Percentiles rank a stretch among this genome's conserved stretches.
Conservation (phyloP, 805 yeast species). For the Trichomonascus vanleenenianus region DNA sequence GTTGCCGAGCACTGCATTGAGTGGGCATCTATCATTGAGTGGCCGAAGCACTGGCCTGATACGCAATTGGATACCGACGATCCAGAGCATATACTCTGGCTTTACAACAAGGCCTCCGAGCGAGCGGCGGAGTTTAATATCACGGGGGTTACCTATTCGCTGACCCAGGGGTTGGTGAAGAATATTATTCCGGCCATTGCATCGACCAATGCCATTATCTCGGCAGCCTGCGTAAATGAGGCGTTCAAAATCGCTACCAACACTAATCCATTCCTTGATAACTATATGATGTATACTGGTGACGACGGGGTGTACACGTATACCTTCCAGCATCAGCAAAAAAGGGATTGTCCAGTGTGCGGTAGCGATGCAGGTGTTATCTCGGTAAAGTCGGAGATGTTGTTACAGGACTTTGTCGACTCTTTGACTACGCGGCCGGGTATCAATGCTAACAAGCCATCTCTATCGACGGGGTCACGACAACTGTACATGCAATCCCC, state of each 20-base stretch:
- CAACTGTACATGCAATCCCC: slow-evolving; percentile 44
- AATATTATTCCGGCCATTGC: slow-evolving; percentile 92
- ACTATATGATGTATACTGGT: slow-evolving; percentile 85
- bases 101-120: slow-evolving; percentile 43
- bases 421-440: slow-evolving; percentile 26
- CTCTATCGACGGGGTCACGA: slow-evolving; percentile 35
- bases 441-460: slow-evolving; percentile 35
- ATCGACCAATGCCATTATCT: slow-evolving; percentile 85
- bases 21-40: slow-evolving; percentile 72
- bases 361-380: slow-evolving; percentile 33
- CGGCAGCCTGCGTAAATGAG: slow-evolving; percentile 83
- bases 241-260: slow-evolving; percentile 72
- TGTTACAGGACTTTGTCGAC: slow-evolving; percentile 36
- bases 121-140: slow-evolving; percentile 65
- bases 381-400: slow-evolving; percentile 23
- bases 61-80: slow-evolving; percentile 58
- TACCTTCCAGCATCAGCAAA: slow-evolving; percentile 55
- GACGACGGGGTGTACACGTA: slow-evolving; percentile 70
- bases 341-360: slow-evolving; percentile 69
- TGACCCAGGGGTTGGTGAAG: slow-evolving; percentile 82
- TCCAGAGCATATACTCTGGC: slow-evolving; percentile 56
- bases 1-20: slow-evolving; percentile 91
- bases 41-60: slow-evolving; percentile 46
- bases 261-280: slow-evolving; percentile 56
- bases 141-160: slow-evolving; percentile 56